These are phyloP conservation scores for Glycine latifolia DNA, from an alignment of 306 rosid species.

Conservation along the genomic window DNA sequence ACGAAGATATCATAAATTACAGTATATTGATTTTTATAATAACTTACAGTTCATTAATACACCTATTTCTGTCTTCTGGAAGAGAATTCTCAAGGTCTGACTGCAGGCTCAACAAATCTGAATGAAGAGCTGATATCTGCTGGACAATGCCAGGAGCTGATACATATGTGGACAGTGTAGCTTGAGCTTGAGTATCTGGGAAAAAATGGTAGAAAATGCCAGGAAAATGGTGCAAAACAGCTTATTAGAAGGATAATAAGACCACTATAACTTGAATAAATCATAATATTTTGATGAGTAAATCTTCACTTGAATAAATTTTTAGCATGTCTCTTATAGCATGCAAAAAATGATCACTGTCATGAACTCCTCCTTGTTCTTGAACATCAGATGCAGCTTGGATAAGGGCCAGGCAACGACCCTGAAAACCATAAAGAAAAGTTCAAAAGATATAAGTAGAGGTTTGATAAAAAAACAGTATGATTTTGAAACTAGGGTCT, in stretches of 20 bases:
- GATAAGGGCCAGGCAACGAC: constrained; percentile 85
- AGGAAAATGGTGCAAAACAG: constrained; percentile 23
- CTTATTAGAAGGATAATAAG: constrained; percentile 42
- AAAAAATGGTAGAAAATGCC: constrained; percentile 38
- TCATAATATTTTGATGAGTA: constrained; percentile 29
- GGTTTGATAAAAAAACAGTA: constrained; percentile 17
- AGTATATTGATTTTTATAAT: not conserved
- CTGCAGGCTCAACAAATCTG: constrained; percentile 85
- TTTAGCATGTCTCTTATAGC: constrained; percentile 94
- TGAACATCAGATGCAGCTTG: constrained; percentile 95
- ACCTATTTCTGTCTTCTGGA: constrained; percentile 95
- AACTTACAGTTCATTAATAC: constrained; percentile 93
- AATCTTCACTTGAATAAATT: constrained; percentile 81
- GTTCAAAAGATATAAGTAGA: constrained; percentile 32
- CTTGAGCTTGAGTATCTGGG: constrained; percentile 92
- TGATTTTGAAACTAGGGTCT: constrained; percentile 4
- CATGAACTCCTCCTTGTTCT: constrained; percentile 98
- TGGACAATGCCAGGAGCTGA: constrained; percentile 99
- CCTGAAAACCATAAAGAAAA: constrained; percentile 56
- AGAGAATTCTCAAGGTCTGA: constrained; percentile 92
- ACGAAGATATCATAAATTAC: constrained; percentile 25
- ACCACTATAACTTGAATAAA: constrained; percentile 38
- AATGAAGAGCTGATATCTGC: constrained; percentile 87
- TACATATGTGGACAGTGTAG: constrained; percentile 80
- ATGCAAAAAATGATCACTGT: constrained; percentile 89